Evolutionary conservation across 2,329 filamentous ascomycete genomes (phyloP).

Genomic region (Coniochaeta hoffmannii): DNA sequence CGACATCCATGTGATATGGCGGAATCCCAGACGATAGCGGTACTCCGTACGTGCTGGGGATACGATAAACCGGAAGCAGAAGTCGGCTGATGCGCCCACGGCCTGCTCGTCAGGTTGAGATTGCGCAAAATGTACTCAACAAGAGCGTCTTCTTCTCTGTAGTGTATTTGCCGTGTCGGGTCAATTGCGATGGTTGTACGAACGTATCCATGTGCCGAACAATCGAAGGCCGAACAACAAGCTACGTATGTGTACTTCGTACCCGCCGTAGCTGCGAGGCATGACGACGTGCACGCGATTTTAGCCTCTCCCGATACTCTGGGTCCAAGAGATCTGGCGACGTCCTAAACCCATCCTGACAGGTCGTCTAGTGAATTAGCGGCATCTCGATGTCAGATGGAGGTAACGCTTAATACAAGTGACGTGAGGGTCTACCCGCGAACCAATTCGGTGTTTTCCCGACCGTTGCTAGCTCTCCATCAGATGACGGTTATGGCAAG

Average conservation of each 20-base stretch:
- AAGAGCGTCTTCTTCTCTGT: too few relatives aligned
- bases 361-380: conserved; percentile 10
- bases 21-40: neutral
- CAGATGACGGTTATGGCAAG: too few relatives aligned
- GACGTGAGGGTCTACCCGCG: neutral
- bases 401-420: conserved; percentile 2
- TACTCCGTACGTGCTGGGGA: neutral
- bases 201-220: too few relatives aligned
- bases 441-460: too few relatives aligned
- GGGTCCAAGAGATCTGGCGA: conserved; percentile 32
- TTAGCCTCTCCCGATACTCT: conserved; percentile 30
- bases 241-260: too few relatives aligned
- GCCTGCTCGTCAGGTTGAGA: neutral
- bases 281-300: conserved; percentile 18
- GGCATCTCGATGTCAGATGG: conserved; percentile 5
- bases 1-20: neutral
- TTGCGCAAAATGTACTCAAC: too few relatives aligned
- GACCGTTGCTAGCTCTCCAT: too few relatives aligned
- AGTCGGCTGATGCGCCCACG: neutral
- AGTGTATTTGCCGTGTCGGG: neutral
- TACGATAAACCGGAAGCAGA: neutral
- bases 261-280: too few relatives aligned
- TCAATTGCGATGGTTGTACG: neutral
- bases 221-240: too few relatives aligned
- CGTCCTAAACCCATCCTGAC: conserved; percentile 19